Conservation (phyloP, 805 yeast genomes). For the Candida chauliodis region DNA sequence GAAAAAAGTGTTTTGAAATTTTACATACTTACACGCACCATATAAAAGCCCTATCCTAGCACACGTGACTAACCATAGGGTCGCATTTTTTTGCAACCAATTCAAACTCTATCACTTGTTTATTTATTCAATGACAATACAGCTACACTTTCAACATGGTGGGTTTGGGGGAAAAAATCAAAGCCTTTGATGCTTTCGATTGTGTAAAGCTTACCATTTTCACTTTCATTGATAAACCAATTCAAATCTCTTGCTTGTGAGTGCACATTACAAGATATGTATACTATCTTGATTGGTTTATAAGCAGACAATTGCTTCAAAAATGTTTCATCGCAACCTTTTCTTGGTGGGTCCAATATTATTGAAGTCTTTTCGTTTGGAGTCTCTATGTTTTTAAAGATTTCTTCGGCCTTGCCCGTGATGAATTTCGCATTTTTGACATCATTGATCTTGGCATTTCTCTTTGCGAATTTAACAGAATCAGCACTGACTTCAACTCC, state of each 20-base stretch:
- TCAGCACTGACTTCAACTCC: slow-evolving; percentile 95
- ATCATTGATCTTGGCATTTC: slow-evolving; percentile 73
- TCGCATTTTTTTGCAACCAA: slow-evolving; percentile 8
- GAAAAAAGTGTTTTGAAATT: slow-evolving; percentile 2
- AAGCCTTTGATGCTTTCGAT: slow-evolving; percentile 88
- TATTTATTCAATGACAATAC: slow-evolving; percentile 42
- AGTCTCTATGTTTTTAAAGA: slow-evolving; percentile 74
- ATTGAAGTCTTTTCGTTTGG: slow-evolving; percentile 80
- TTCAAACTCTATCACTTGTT: background rate
- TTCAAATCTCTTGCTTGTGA: slow-evolving; percentile 94
- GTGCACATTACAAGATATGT: slow-evolving; percentile 95
- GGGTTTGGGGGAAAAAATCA: slow-evolving; percentile 95
- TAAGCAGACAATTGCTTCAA: slow-evolving; percentile 80
- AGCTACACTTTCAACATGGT: slow-evolving; percentile 87
- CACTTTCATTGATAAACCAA: slow-evolving; percentile 68
- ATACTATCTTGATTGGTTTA: slow-evolving; percentile 83
- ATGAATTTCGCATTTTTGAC: slow-evolving; percentile 78
- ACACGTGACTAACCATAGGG: background rate
- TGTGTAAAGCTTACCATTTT: slow-evolving; percentile 57
- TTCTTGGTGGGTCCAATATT: slow-evolving; percentile 94
- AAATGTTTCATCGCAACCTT: slow-evolving; percentile 90
- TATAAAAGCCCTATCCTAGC: slow-evolving; percentile 10
- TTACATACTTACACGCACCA: slow-evolving; percentile 6
- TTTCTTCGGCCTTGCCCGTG: slow-evolving; percentile 88
- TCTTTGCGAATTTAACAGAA: slow-evolving; percentile 80